phyloP scores from a whole-genome alignment of 2,329 filamentous ascomycete genomes.

The Botrytis fabae region DNA sequence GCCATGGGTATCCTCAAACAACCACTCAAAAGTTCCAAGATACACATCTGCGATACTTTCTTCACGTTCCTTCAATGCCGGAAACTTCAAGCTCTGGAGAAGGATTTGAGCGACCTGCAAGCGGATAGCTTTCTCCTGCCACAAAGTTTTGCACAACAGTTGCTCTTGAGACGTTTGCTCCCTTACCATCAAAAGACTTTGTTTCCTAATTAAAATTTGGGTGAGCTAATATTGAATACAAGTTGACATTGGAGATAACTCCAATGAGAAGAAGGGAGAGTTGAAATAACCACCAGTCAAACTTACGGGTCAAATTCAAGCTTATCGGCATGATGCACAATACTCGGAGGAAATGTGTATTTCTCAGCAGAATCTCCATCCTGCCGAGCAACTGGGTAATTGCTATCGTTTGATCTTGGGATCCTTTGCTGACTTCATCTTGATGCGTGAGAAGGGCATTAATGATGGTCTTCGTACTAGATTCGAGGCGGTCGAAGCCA shows the following conservation, averaged over 20 bases:
- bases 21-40: constrained; percentile 26
- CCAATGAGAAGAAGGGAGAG: too few species aligned
- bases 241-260: too few species aligned
- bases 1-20: constrained; percentile 2
- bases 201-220: neutral
- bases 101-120: neutral
- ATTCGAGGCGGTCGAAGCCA: constrained; percentile 2
- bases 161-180: neutral
- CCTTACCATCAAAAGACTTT: neutral
- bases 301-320: neutral
- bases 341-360: neutral
- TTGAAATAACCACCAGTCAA: neutral
- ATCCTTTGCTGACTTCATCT: neutral
- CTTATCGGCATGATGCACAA: neutral
- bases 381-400: neutral
- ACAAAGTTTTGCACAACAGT: neutral
- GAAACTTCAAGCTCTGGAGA: constrained; percentile 10
- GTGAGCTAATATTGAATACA: neutral
- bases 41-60: constrained; percentile 19
- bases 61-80: constrained; percentile 11
- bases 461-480: neutral
- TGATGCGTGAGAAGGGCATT: neutral
- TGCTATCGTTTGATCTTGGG: constrained; percentile 5
- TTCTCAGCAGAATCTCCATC: constrained; percentile 9
- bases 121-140: neutral